Percentiles rank a stretch among this genome's conserved stretches.
These are phyloP conservation scores for Macrophomina tecta DNA, from an alignment of 2,329 filamentous ascomycete species.

Conservation along the genomic window DNA sequence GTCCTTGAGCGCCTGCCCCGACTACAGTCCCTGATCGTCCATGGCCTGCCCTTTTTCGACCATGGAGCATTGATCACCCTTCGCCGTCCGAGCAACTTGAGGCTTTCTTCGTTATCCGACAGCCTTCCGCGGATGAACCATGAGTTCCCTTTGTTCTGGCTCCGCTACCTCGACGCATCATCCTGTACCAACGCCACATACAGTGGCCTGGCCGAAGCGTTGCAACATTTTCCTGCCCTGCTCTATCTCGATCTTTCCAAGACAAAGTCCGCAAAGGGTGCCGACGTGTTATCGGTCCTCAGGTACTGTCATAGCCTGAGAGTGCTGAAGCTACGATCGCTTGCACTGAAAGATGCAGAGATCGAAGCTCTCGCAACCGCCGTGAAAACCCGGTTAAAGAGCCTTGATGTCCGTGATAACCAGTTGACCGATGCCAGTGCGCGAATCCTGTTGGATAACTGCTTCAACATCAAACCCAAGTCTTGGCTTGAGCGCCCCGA, in stretches of 20 bases:
- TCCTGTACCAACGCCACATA: slow-evolving; percentile 65
- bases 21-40: slow-evolving; percentile 65
- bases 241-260: slow-evolving; percentile 65
- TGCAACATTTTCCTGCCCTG: slow-evolving; percentile 60
- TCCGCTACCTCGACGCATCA: slow-evolving; percentile 63
- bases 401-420: slow-evolving; percentile 64
- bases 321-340: slow-evolving; percentile 61
- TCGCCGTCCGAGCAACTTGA: slow-evolving; percentile 42
- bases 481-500: slow-evolving; percentile 27
- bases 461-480: slow-evolving; percentile 47
- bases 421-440: slow-evolving; percentile 62
- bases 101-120: slow-evolving; percentile 33
- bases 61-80: slow-evolving; percentile 62
- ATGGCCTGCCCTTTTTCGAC: slow-evolving; percentile 66
- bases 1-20: slow-evolving; percentile 63
- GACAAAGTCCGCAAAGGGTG: slow-evolving; percentile 57
- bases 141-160: slow-evolving; percentile 49
- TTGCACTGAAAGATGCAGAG: slow-evolving; percentile 61
- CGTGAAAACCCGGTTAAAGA: slow-evolving; percentile 59
- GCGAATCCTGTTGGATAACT: slow-evolving; percentile 58
- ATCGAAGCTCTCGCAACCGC: slow-evolving; percentile 58
- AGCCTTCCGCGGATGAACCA: slow-evolving; percentile 26
- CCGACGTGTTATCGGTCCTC: slow-evolving; percentile 55
- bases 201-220: slow-evolving; percentile 56
- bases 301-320: slow-evolving; percentile 57